phyloP scores from a whole-genome alignment of 257 asterid species.

The Capsicum pubescens region DNA sequence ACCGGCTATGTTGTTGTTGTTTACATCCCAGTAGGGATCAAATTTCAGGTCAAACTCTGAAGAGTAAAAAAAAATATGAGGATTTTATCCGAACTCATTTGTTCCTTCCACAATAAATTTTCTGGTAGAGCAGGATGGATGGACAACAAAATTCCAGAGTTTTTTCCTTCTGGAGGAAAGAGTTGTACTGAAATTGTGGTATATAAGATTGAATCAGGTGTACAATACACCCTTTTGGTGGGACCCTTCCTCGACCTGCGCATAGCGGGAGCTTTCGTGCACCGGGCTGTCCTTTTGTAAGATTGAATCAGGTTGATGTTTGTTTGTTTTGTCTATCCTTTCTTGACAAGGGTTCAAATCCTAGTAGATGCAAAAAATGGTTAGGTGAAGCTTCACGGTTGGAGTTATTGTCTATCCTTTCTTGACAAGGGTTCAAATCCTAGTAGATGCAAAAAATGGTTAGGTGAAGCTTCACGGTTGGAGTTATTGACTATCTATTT shows the following conservation, averaged over 20 bases:
- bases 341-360: background rate
- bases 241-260: too few species aligned
- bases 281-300: background rate
- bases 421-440: background rate
- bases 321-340: background rate
- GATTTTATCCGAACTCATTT: background rate
- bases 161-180: background rate
- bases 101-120: background rate
- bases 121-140: background rate
- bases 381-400: background rate
- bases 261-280: too few species aligned
- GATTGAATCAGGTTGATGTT: background rate
- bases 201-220: background rate
- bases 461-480: background rate
- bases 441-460: background rate
- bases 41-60: background rate
- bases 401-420: too few species aligned
- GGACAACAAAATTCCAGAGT: background rate
- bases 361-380: background rate
- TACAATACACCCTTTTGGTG: too few species aligned
- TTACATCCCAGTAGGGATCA: background rate
- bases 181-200: background rate
- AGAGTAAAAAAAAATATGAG: background rate
- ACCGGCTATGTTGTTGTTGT: too few species aligned
- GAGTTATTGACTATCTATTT: too few species aligned